Evolutionary conservation across 345 rosid genomes (phyloP), one percentile per base, ranked within the genome.

Genomic region (Abelmoschus esculentus): DNA sequence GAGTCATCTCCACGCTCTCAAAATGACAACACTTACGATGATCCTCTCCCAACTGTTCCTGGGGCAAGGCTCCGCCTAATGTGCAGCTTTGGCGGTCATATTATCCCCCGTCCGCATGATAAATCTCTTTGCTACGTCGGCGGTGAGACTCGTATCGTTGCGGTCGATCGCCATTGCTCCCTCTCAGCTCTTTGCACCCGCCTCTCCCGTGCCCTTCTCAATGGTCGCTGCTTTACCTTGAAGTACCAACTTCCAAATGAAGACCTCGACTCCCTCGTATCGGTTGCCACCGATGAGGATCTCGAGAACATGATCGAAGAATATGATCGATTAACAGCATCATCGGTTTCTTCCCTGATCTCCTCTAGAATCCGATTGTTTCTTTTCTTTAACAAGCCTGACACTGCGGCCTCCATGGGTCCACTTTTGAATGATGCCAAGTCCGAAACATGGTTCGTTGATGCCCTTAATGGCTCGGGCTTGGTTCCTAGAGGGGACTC

Each of bases 21-120:
- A 10, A 19, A 67, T 22, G 46, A 67, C 0, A 79, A 70, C 36
- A 15, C 10, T 6, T 63, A 70, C 61, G 79, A 72, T n/a, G 87
- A 86, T 15, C 77, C 73, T 14, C 86, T 88, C 9, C 82, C 87
- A 12, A 76, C 82, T 0, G 75, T 89, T 53, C 96, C 89, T 2
- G 86, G 83, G 9, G 75, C 85, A 44, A 90, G 83, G 75, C 93
- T 89, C 71, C 88, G 93, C 14, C 81, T 92, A 0, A 90, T 92
- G 96, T 90, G 96, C 76, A 89, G 96, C 80, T 89, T 77, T 36
- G 90, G 89, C 6, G 98, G 96, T 26, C 96, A 86, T 73, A 92
- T 90, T 67, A 81, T 92, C 78, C 96, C 96, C 73, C 93, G 98
- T 13, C 96, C 96, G 7, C 96, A 90, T 64, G 89, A 92, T 83